These are phyloP conservation scores for Zygosaccharomyces sapae DNA, from an alignment of 1,139 yeast species.

Conservation along the genomic window DNA sequence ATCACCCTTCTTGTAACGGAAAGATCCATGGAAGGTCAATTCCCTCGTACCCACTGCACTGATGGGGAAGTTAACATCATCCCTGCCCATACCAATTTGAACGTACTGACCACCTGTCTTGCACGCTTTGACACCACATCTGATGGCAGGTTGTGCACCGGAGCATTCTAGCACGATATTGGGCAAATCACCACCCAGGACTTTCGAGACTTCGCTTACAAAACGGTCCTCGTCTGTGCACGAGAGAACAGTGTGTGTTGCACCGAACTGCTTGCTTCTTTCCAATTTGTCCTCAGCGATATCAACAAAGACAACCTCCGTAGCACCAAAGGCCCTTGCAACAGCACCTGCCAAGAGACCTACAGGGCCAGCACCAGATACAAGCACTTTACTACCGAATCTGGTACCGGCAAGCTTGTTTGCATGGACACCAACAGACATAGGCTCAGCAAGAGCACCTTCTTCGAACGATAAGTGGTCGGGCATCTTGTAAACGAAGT, in stretches of 20 bases:
- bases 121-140: slow-evolving; percentile 56
- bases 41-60: slow-evolving; percentile 69
- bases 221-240: slow-evolving; percentile 42
- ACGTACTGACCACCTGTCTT: slow-evolving; percentile 63
- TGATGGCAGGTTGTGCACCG: slow-evolving; percentile 68
- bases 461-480: slow-evolving; percentile 72
- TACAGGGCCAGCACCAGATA: slow-evolving; percentile 93
- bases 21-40: slow-evolving; percentile 65
- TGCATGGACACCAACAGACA: slow-evolving; percentile 83
- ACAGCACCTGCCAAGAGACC: slow-evolving; percentile 77
- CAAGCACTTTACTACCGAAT: slow-evolving; percentile 71
- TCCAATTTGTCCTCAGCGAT: slow-evolving; percentile 33
- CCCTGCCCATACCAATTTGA: slow-evolving; percentile 75
- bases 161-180: slow-evolving; percentile 66
- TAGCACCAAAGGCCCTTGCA: slow-evolving; percentile 80
- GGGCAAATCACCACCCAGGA: slow-evolving; percentile 48
- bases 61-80: slow-evolving; percentile 67
- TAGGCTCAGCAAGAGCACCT: slow-evolving; percentile 87
- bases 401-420: slow-evolving; percentile 61
- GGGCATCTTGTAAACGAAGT: slow-evolving; percentile 75
- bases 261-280: slow-evolving; percentile 34
- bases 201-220: slow-evolving; percentile 39
- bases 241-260: slow-evolving; percentile 45
- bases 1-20: slow-evolving; percentile 79
- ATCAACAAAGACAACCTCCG: slow-evolving; percentile 41